Conservation (phyloP, 345 rosid genomes). For the Euclidium syriacum region DNA sequence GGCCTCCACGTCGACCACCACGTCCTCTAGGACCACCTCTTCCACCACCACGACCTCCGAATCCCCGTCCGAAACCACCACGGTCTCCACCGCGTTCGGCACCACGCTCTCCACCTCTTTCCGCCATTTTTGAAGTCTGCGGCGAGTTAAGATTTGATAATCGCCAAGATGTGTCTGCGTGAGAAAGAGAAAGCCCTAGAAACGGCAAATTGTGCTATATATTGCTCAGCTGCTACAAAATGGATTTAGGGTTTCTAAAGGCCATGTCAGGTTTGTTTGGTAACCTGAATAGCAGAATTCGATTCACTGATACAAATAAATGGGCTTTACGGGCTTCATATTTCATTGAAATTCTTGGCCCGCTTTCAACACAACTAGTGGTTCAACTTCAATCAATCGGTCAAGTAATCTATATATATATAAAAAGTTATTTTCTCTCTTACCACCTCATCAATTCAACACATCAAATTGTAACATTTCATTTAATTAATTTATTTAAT, state of each 20-base stretch:
- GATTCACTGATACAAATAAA: neutral
- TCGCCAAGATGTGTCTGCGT: neutral
- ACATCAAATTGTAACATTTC: no score
- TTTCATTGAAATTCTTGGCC: neutral
- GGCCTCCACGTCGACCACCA: slow-evolving; percentile 64
- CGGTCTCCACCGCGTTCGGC: slow-evolving; percentile 46
- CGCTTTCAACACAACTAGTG: neutral
- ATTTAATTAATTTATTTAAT: no score
- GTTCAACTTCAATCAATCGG: neutral
- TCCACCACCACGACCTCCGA: slow-evolving; percentile 51
- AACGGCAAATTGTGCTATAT: neutral
- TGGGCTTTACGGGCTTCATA: neutral
- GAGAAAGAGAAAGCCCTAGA: neutral
- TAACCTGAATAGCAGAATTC: neutral
- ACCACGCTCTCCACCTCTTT: slow-evolving; percentile 25
- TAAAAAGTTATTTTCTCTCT: no score
- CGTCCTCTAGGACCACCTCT: slow-evolving; percentile 36
- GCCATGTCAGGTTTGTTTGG: neutral
- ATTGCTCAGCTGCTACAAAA: neutral
- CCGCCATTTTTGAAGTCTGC: slow-evolving; percentile 21
- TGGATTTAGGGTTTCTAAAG: slow-evolving; percentile 26
- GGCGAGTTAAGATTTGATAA: neutral
- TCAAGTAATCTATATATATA: no score
- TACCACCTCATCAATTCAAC: no score
- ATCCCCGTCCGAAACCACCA: slow-evolving; percentile 61